Evolutionary conservation across 129 eudicot species (phyloP).

Genomic region (Apium graveolens): DNA sequence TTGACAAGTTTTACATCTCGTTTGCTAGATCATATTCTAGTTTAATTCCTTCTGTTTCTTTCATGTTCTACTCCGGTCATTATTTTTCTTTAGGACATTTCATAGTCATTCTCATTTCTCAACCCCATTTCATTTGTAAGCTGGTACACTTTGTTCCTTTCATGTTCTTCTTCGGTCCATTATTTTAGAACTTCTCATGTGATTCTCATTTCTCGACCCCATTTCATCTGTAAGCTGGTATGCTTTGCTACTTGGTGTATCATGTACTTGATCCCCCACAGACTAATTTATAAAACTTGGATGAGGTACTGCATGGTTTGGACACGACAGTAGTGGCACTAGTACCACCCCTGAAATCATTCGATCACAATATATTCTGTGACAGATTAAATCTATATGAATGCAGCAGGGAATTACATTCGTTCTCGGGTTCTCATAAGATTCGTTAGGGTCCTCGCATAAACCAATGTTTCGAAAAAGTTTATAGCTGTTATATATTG

Average conservation of each 20-base stretch:
- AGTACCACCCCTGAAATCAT: neutral
- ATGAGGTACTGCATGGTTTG: neutral
- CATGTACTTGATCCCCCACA: neutral
- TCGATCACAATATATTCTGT: no score
- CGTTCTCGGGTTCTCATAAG: neutral
- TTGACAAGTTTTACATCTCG: neutral
- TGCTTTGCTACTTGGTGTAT: neutral
- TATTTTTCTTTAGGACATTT: no score
- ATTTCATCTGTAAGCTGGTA: no score
- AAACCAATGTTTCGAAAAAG: neutral
- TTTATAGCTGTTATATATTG: neutral
- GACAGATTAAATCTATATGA: neutral
- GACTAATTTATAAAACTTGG: neutral
- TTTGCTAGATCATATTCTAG: neutral
- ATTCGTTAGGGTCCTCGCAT: neutral
- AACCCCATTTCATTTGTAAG: neutral
- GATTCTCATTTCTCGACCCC: neutral
- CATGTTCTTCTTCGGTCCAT: neutral
- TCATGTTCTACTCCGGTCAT: neutral
- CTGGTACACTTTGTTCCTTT: no score
- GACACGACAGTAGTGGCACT: neutral
- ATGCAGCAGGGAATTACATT: neutral
- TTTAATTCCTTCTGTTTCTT: neutral
- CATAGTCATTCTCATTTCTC: neutral
- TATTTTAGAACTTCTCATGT: no score